Evolutionary conservation across 2,329 filamentous ascomycete species (phyloP), one percentile per base, ranked within the genome.

Genomic region (Monilinia fructicola): DNA sequence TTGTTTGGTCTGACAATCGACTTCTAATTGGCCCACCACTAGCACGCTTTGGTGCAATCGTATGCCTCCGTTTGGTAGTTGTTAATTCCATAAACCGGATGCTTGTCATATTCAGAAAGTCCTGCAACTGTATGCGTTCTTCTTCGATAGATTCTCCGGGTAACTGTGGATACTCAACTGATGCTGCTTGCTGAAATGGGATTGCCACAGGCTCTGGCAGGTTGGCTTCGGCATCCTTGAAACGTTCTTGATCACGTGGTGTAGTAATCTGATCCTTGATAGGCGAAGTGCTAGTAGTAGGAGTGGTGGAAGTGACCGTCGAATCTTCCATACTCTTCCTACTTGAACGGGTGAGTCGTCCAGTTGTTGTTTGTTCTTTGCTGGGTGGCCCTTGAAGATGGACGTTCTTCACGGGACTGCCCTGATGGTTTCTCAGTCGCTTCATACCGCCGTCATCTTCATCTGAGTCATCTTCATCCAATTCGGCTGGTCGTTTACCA

Each of bases 61-160:
- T 98, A 73, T 96, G 90, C 65, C 95, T 86, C 71, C 94, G 85
- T 77, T 98, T 98, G 1, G 93, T 97, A 0, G 94, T 97, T n/a
- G 90, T 97, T 60, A 99, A 83, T 76, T 99, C 95, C 91, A 99
- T 97, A 79, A 99, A 99, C 64, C 93, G 91, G 74, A 99, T 97
- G 67, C 92, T 96, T 2, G 94, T 97, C 87, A 97, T 88, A 69
- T 96, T 92, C 54, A 99, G 81, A 78, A 99, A 99, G 64, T 97
- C 91, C 72, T 97, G 92, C 3, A 99, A 82, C 55, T 93, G 90
- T 64, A 97, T 93, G 28, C 83, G 84, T 35, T 88, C 85, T 26
- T 84, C 82, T 16, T 74, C 74, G 38, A 72, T 67, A 28, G 76
- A 76, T 31, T 76, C 72, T 54, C 76, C 75, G 18, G 71, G 68